These are phyloP conservation scores for Arthrinium phaeospermum DNA, from an alignment of 2,329 filamentous ascomycete genomes.

Conservation along the genomic window DNA sequence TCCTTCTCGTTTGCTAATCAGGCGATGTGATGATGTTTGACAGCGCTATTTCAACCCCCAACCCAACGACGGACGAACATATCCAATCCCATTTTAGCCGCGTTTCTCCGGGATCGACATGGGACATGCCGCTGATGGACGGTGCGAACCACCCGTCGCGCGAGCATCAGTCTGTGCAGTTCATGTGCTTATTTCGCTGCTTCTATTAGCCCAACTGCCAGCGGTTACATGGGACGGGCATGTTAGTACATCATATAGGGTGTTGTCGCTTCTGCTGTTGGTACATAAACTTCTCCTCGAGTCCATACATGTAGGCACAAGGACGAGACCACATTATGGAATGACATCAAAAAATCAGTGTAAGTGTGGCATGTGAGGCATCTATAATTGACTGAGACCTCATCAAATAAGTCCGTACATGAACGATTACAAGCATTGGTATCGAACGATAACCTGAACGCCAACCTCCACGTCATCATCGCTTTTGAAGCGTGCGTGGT, in stretches of 20 bases:
- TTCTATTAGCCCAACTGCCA: neutral
- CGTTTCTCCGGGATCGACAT: neutral
- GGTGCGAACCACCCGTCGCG: neutral
- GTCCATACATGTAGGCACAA: neutral
- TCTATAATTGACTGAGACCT: constrained; percentile 4
- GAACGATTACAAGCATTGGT: constrained; percentile 10
- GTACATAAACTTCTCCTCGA: no score
- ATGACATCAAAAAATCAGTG: neutral
- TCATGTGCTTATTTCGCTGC: neutral
- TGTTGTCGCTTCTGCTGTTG: neutral
- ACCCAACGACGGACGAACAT: neutral
- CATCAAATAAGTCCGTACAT: neutral
- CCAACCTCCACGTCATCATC: neutral
- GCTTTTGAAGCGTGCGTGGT: constrained; percentile 1
- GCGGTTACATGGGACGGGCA: neutral
- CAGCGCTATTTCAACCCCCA: neutral
- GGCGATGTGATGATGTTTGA: neutral
- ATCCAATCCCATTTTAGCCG: neutral
- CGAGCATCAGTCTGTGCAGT: neutral
- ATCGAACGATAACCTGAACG: constrained; percentile 13
- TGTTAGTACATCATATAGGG: neutral
- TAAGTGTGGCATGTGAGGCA: neutral
- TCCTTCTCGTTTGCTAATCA: neutral
- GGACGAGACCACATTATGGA: neutral
- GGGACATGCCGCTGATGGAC: neutral